Evolutionary conservation across 176 grass and related monocot species (phyloP), one percentile per base, ranked within the genome.

Genomic region (maize (Zea mays)): DNA sequence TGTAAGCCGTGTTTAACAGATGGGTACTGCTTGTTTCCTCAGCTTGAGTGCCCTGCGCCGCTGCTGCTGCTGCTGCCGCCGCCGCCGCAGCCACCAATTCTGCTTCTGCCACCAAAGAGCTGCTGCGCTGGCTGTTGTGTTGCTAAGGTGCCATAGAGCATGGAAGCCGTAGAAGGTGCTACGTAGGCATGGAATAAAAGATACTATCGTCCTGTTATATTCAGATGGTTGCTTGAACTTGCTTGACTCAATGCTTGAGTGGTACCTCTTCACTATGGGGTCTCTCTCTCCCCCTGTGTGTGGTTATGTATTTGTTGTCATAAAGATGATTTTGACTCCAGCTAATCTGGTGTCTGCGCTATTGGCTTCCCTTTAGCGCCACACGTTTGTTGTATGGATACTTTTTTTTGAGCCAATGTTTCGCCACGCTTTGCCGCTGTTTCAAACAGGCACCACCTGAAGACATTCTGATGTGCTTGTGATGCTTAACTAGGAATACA

Each of bases 11-110:
- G 27, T 8, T 86, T 90, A 75, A 86, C 83, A 83, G 82, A 68
- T 74, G 69, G 73, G 35, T 79, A 75, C 83, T 86, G 62, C 21
- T 90, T 86, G 75, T 90, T 89, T 85, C 74, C 78, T 74, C 88
- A 90, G 88, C 86, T 47, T 82, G 74, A 73, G n/a, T 68, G 50
- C 52, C 43, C 69, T 69, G 75, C 65, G 74, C 85, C 42, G 81
- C 86, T 45, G 81, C 79, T 44, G 14, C 86, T 16, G 4, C n/a
- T n/a, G n/a, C n/a, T n/a, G n/a, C n/a, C n/a, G n/a, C n/a, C n/a
- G n/a, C n/a, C n/a, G n/a, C n/a, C n/a, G n/a, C n/a, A n/a, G n/a
- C n/a, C n/a, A 64, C 86, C 84, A 62, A 71, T 84, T 59, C 81
- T 75, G 69, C 70, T 66, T 62, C 81, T 62, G 87, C 87, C 59